Conservation (phyloP, 768 basidiomycete genomes). For the Serendipita indica region DNA sequence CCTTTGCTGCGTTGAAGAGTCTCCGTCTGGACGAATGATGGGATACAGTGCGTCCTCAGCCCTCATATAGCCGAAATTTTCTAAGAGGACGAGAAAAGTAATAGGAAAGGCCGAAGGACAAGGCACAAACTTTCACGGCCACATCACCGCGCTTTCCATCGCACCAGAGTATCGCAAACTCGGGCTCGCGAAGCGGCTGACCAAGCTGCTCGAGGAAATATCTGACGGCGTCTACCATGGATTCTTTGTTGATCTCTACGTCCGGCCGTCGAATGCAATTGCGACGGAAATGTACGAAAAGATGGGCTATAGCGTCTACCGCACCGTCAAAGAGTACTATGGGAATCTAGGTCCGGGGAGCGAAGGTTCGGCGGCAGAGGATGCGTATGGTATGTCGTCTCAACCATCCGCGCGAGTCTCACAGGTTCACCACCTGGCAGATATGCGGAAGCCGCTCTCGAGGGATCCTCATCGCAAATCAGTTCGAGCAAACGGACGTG, state of each 20-base stretch:
- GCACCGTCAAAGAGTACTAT: constrained; percentile 84
- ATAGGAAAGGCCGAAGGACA: constrained; percentile 85
- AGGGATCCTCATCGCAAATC: constrained; percentile 24
- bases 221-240: constrained; percentile 69
- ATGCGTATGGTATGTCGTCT: constrained; percentile 64
- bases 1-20: constrained; percentile 68
- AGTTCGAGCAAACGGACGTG: constrained; percentile 25
- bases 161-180: constrained; percentile 87
- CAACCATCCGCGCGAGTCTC: not conserved
- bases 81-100: constrained; percentile 39
- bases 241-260: constrained; percentile 92
- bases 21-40: constrained; percentile 73
- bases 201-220: constrained; percentile 70
- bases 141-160: constrained; percentile 89
- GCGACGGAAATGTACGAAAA: constrained; percentile 89
- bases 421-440: constrained; percentile 17
- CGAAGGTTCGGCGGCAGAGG: constrained; percentile 70
- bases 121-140: constrained; percentile 72
- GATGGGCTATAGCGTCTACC: constrained; percentile 84
- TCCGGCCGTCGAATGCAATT: constrained; percentile 69
- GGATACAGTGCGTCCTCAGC: constrained; percentile 59
- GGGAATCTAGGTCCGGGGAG: constrained; percentile 53
- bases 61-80: constrained; percentile 6
- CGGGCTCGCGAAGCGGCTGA: constrained; percentile 74
- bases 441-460: constrained; percentile 32